Evolutionary conservation across 179 eudicot species (phyloP), one percentile per base, ranked within the genome.

Genomic region (Beta corolliflora): DNA sequence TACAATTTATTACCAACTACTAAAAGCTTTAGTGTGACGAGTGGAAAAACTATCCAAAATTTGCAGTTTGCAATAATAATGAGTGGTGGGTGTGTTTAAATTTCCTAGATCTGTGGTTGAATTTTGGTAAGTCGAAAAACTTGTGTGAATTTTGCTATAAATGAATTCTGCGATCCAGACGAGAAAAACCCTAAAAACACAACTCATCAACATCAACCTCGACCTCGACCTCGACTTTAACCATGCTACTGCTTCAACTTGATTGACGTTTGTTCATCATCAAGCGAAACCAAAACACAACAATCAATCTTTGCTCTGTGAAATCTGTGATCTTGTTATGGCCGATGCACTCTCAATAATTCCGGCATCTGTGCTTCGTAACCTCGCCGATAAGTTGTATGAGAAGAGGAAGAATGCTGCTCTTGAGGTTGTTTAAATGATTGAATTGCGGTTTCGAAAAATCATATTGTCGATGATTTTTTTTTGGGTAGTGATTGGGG

Each of bases 361-460:
- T 79, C 93, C 99, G 2, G 87, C 94, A 18, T 85, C 97, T 2
- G 96, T 95, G 74, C 92, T 94, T 48, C 92, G 99, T 31, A 95
- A 92, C 75, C 92, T 95, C 54, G 84, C 99, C 71, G 99, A 95
- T 85, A 95, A 95, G 88, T 91, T 95, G 0, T 95, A 95, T 78
- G 99, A 95, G 90, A 95, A 94, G 85, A 94, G 99, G 45, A 95
- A 95, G 80, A 95, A 94, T 86, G 99, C 99, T 56, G 99, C 99
- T 56, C 90, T 95, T 68, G 99, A 95, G 97, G 99, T 88, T 44
- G 3, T 44, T 72, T 69, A 36, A 61, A 50, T n/a, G 7, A 48
- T 9, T 48, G 52, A 48, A 48, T 71, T 31, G 16, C n/a, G n/a
- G 18, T 54, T 46, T 13, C 9, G 13, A 45, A 73, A 25, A 77